Evolutionary conservation across 2,329 filamentous ascomycete genomes (phyloP), one percentile per base, ranked within the genome.

Genomic region (Ambrosiella cleistominuta): DNA sequence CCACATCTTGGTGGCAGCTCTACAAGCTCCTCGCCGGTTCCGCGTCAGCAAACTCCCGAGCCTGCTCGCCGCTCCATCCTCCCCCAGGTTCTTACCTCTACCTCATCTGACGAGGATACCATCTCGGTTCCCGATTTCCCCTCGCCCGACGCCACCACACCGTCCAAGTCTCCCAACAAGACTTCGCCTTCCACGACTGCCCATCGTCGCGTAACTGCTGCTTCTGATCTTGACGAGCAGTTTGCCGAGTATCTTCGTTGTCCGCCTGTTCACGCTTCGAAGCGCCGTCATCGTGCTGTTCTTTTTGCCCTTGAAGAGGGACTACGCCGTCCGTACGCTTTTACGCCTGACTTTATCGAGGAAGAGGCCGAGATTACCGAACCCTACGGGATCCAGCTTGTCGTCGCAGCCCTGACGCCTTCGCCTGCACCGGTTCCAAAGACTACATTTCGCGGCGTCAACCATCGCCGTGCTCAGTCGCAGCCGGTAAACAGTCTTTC

Each of bases 341-440:
- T 97, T 71, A 94, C 89, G 7, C 78, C 86, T 27, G 89, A 95
- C 70, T 73, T 83, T 64, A 78, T 83, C 61, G 93, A 98, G 75
- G 87, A 95, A 74, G 85, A 87, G 78, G 87, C 90, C 64, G 80
- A 81, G 66, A 97, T 98, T 90, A 86, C 90, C 64, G 90, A 95
- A 69, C 76, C 95, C 65, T 70, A 75, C 62, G 76, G 80, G 66
- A 79, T 81, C 67, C 74, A 63, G 78, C 78, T 67, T 76, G 72
- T 59, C 61, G 71, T 40, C 65, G 73, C 1, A 68, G 71, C 17
- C 66, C 74, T 11, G 72, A 75, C 54, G 72, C 74, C 37, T 71
- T 73, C 1, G 71, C 73, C n/a, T 70, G 73, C 2, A 74, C 78
- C 39, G 70, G 70, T 17, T 75, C 75, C 35, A 74, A 75, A 63